Conservation (phyloP, 441 rosid genomes). For the Flueggea neowawraea region DNA sequence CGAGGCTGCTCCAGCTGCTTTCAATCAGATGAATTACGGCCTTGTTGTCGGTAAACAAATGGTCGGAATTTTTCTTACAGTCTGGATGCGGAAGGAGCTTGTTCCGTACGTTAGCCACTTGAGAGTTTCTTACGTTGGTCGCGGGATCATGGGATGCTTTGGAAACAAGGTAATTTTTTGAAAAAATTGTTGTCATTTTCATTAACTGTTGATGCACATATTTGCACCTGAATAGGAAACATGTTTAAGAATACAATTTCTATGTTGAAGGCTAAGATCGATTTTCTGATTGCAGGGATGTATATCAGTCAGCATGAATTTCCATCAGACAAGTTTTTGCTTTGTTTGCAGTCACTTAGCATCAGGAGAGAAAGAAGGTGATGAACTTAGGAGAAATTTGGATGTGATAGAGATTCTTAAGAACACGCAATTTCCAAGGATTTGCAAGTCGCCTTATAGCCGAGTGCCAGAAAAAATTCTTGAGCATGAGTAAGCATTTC, state of each 20-base stretch:
- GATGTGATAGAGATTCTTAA: conserved; percentile 85
- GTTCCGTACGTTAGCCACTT: conserved; percentile 78
- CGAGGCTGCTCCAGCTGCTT: conserved; percentile 18
- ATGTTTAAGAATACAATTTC: no score
- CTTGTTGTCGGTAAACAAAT: conserved; percentile 85
- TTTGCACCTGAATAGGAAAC: no score
- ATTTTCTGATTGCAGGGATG: conserved; percentile 66
- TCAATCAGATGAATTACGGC: conserved; percentile 49
- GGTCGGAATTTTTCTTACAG: conserved; percentile 88
- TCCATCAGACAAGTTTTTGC: conserved; percentile 93
- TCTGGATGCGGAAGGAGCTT: conserved; percentile 81
- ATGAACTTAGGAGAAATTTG: conserved; percentile 74
- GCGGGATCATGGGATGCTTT: conserved; percentile 86
- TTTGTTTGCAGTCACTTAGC: conserved; percentile 96
- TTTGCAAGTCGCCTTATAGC: conserved; percentile 49
- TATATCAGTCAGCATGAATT: conserved; percentile 78
- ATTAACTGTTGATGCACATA: no score
- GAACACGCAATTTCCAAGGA: conserved; percentile 67
- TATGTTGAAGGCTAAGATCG: neutral
- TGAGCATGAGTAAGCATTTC: conserved; percentile 75
- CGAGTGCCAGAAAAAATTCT: conserved; percentile 69
- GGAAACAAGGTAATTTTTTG: conserved; percentile 72
- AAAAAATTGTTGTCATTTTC: no score
- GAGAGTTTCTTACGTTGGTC: conserved; percentile 66
- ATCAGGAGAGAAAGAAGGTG: conserved; percentile 98